Evolutionary conservation across 176 grass and related monocot species (phyloP), one percentile per base, ranked within the genome.

Genomic region (Zea luxurians): DNA sequence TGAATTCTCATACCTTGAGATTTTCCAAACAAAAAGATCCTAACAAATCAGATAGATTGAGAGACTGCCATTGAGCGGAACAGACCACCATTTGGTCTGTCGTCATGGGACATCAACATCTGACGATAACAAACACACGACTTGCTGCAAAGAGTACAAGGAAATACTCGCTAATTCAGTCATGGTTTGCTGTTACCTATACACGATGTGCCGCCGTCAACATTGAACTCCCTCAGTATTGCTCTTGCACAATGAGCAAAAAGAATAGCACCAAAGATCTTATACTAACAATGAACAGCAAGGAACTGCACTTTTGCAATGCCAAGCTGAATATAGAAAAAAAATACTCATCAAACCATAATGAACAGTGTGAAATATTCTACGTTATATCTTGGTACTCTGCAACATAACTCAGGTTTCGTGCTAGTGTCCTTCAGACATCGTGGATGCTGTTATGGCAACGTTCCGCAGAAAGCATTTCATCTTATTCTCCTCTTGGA

Each of bases 301-400:
- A 13, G 8, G 66, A 78, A 82, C 59, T 66, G 79, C 79, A 78
- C 59, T 87, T 78, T 78, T 82, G 79, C 67, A 73, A 27, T 73
- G 41, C 66, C 79, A 67, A 11, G 52, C 70, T 6, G n/a, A 43
- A 68, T 27, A 68, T 7, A 50, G 64, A 52, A 43, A 17, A 46
- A 77, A 66, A 59, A 13, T n/a, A 41, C 8, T 10, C 59, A 59
- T 58, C 48, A 37, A 20, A 58, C 66, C 74, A 6, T 72, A 38
- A 48, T 4, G 66, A 80, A 80, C 40, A 41, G 59, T 35, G 74
- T 60, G 70, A 74, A 66, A 27, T 10, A 82, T 44, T 35, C 17
- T 40, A 10, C 35, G 5, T 38, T 40, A 68, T 20, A 43, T 27
- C 10, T 36, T 17, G 7, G 10, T 15, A 37, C 2, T n/a, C 71